A percentile compares a stretch with the other conserved stretches of the same genome.
These are phyloP conservation scores for Jamesozyma rosinii DNA, from an alignment of 805 yeast genomes.

Conservation along the genomic window DNA sequence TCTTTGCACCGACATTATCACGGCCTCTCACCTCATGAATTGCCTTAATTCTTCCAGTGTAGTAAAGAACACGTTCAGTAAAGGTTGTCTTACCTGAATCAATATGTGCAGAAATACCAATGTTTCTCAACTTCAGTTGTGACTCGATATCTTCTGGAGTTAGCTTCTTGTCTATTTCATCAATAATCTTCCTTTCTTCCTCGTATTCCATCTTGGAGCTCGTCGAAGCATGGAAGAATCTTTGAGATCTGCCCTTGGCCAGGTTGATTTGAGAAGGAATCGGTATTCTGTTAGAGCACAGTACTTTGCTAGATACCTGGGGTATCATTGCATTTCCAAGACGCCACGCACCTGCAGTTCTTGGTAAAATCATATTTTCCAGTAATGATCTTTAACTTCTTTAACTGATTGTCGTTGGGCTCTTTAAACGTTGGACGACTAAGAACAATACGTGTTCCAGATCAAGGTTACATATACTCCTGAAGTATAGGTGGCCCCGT, in stretches of 20 bases:
- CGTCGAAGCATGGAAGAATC: conserved; percentile 11
- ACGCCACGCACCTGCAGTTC: background rate
- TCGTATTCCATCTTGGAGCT: conserved; percentile 40
- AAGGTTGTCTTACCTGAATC: conserved; percentile 98
- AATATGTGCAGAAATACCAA: conserved; percentile 96
- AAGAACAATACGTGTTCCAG: no score
- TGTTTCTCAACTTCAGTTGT: conserved; percentile 66
- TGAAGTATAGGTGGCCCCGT: no score
- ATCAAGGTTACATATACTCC: no score
- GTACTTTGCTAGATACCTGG: background rate
- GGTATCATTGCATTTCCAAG: background rate
- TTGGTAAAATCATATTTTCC: no score
- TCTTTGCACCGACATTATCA: conserved; percentile 96
- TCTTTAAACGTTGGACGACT: no score
- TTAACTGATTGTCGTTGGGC: no score
- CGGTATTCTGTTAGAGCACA: background rate
- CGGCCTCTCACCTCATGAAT: conserved; percentile 95
- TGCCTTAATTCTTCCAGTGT: conserved; percentile 94
- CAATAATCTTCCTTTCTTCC: conserved; percentile 63
- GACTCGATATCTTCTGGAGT: conserved; percentile 44
- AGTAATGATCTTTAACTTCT: no score
- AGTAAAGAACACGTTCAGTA: conserved; percentile 91
- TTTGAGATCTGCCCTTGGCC: background rate
- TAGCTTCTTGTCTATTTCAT: conserved; percentile 42
- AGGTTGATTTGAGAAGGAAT: background rate